Evolutionary conservation across 306 rosid genomes (phyloP), one percentile per base, ranked within the genome.

Genomic region (Abrus pulchellus): DNA sequence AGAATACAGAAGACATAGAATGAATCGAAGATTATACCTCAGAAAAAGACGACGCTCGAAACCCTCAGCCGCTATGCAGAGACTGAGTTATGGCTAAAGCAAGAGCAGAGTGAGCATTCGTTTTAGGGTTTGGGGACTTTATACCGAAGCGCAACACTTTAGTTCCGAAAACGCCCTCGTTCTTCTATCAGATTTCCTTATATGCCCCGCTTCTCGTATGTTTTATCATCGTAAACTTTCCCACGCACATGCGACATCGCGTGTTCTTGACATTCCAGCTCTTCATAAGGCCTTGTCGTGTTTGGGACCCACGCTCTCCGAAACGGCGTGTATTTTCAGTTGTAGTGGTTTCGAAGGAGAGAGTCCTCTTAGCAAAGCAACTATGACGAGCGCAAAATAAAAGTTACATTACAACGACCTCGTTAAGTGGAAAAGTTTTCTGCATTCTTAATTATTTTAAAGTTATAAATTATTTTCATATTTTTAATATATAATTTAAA

Each of bases 31-130:
- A 32, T 30, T 47, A 6, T 68, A 79, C 83, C 76, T 79, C 7
- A 5, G 6, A 27, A 20, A 32, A 44, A 45, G 20, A 9, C 8
- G 50, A 14, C 7, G 76, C 40, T 75, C 34, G 36, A 50, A 56
- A 56, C 4, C 70, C 76, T 68, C 70, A 34, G 83, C 83, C 83
- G 77, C 75, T 7, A 9, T 53, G 48, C 1, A 78, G 76, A 68
- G 70, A 56, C 61, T 14, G 70, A 68, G 77, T n/a, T 6, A 44
- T 14, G 12, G 10, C 1, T 14, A 1, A 44, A 57, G 29, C 4
- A 4, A 9, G 47, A n/a, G 75, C 52, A 36, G 73, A 20, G 54
- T 30, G 64, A 5, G 3, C 5, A 2, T 0, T 2, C 1, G 7
- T 0, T 0, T n/a, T 78, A 78, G 82, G 82, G 82, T 79, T 57